Evolutionary conservation across 106 monocot species (phyloP).

Genomic region (Dactylorhiza incarnata): DNA sequence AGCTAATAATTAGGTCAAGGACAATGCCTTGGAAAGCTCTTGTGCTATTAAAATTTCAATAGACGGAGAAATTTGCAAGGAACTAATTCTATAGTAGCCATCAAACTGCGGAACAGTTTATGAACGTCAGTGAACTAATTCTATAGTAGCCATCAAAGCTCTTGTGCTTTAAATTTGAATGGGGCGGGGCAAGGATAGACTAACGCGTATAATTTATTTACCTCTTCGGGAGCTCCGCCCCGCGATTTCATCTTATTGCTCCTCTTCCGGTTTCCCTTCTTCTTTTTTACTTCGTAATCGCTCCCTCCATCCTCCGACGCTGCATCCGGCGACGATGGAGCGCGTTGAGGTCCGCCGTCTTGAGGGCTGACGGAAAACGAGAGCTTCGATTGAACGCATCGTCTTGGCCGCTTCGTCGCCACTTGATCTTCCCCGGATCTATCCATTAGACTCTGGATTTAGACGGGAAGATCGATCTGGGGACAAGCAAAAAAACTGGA

Average conservation of each 20-base stretch:
- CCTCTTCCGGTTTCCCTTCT: neutral
- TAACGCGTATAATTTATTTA: neutral
- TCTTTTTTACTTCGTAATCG: neutral
- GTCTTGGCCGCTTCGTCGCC: slow-evolving; percentile 2
- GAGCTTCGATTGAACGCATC: slow-evolving; percentile 9
- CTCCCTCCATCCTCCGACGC: neutral
- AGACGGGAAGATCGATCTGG: neutral
- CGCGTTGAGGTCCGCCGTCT: neutral
- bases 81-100: slow-evolving; percentile 1
- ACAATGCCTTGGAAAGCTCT: neutral
- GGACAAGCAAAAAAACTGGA: neutral
- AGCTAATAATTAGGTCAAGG: neutral
- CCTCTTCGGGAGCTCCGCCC: neutral
- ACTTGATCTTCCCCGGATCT: neutral
- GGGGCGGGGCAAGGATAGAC: no score
- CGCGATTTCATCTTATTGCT: neutral
- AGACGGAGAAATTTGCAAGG: neutral
- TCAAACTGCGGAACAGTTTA: neutral
- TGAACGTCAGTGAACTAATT: no score
- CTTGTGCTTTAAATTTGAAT: no score
- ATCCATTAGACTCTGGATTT: neutral
- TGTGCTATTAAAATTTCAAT: neutral
- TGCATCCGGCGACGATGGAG: neutral
- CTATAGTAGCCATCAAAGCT: no score
- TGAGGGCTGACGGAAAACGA: neutral